Conservation (phyloP, 2,329 filamentous ascomycete genomes). For the Cryoendolithus antarcticus region DNA sequence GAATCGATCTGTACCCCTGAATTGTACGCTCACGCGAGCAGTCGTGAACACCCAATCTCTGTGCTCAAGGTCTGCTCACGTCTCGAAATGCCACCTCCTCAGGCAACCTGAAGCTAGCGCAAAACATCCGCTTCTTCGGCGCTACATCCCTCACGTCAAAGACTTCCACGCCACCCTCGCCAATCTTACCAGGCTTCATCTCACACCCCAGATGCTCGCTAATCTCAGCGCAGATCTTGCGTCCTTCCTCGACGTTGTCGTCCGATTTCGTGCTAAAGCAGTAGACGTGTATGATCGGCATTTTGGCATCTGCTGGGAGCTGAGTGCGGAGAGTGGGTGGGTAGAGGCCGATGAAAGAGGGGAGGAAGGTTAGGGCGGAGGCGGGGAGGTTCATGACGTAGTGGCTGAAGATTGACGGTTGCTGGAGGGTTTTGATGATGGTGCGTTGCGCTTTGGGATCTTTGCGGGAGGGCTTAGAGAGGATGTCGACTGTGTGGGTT, state of each 20-base stretch:
- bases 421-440: slow-evolving; percentile 27
- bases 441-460: slow-evolving; percentile 10
- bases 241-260: slow-evolving; percentile 49
- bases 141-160: slow-evolving; percentile 72
- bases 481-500: slow-evolving; percentile 38
- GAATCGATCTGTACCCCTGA: too few relatives aligned
- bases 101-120: slow-evolving; percentile 80
- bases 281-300: slow-evolving; percentile 87
- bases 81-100: slow-evolving; percentile 68
- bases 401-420: slow-evolving; percentile 72
- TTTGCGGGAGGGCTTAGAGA: slow-evolving; percentile 22
- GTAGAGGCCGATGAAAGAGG: slow-evolving; percentile 68
- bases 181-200: slow-evolving; percentile 41
- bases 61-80: too few relatives aligned
- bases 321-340: slow-evolving; percentile 21
- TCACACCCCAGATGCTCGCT: slow-evolving; percentile 46
- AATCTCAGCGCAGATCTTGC: slow-evolving; percentile 55
- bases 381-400: slow-evolving; percentile 98
- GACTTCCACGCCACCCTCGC: slow-evolving; percentile 44
- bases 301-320: slow-evolving; percentile 22
- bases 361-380: slow-evolving; percentile 72
- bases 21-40: too few relatives aligned
- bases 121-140: slow-evolving; percentile 93
- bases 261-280: slow-evolving; percentile 80
- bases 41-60: too few relatives aligned